A percentile compares a stretch with the other conserved stretches of the same genome.
These are phyloP conservation scores for Sphaerulina musiva DNA, from an alignment of 2,329 filamentous ascomycete species.

Conservation along the genomic window DNA sequence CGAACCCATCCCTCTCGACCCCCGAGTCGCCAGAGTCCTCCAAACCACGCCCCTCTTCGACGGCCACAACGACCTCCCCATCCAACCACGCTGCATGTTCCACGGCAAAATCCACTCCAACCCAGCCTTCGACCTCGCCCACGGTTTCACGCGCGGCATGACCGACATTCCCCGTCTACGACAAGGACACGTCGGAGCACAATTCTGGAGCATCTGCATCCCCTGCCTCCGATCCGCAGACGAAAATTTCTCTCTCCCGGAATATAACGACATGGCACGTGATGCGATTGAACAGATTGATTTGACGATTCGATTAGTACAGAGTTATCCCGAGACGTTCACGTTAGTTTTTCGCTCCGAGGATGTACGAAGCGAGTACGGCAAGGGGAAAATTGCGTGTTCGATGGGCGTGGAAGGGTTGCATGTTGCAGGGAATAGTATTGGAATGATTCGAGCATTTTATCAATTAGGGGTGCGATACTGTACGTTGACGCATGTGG, in stretches of 20 bases:
- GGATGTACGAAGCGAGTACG: not conserved
- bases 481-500: not conserved
- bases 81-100: conserved; percentile 18
- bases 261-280: conserved; percentile 25
- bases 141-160: conserved; percentile 33
- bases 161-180: conserved; percentile 17
- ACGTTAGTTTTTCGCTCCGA: conserved; percentile 18
- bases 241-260: conserved; percentile 24
- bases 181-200: conserved; percentile 27
- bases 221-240: conserved; percentile 21
- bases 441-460: conserved; percentile 34
- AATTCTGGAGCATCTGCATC: conserved; percentile 24
- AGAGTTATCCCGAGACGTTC: conserved; percentile 29
- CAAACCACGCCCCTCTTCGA: conserved; percentile 3
- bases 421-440: conserved; percentile 29
- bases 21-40: not conserved
- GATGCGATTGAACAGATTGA: conserved; percentile 26
- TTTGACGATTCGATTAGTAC: conserved; percentile 27
- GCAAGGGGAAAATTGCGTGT: conserved; percentile 28
- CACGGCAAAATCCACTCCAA: conserved; percentile 33
- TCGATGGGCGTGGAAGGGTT: conserved; percentile 37
- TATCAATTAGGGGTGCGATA: conserved; percentile 37
- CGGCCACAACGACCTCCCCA: conserved; percentile 2
- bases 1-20: not conserved
- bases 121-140: conserved; percentile 32